Base-by-base conservation (phyloP, 306 rosid genomes). In the Luffa aegyptiaca region DNA sequence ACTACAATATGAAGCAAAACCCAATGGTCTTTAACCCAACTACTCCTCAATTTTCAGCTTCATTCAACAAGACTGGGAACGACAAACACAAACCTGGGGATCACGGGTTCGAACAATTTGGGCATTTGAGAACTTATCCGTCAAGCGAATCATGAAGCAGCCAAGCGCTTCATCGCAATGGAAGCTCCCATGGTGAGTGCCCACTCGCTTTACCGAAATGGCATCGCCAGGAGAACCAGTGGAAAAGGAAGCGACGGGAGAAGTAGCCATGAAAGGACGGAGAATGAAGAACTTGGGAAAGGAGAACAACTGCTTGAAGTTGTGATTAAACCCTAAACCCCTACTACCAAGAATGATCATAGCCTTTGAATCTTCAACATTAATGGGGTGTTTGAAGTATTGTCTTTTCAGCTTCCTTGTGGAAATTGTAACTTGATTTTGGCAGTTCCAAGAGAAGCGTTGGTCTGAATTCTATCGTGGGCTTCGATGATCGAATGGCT, bases 81-180 rank as follows among this genome's bases (percentile, higher is more conserved):
- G 35, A 31, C n/a, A 11, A 3, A 93, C 72, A 18, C 42, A 10
- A 2, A 93, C 98, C 97, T 89, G 89, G 58, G 97, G 84, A 70
- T 96, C 99, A 5, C 99, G 87, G 14, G 98, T 65, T 75, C 99
- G 94, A 26, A 96, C 89, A 74, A 96, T 90, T 85, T 96, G 85
- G 9, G 99, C 96, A 75, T 87, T 77, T 75, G 86, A 81, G 85
- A 88, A 96, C 77, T 83, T 91, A n/a, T 87, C 45, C 8, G 99
- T 85, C 79, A 89, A 96, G 58, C 98, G 98, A 88, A 96, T 91
- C 99, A 96, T 96, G 92, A 96, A 96, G 89, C 98, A 96, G 42
- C 98, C 99, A 74, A 96, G 97, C 51, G 99, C 99, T 84, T 96
- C 98, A 57, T 96, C 99, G 82, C 99, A 96, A 84, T 96, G 99